phyloP scores from a whole-genome alignment of 345 rosid genomes.

The Pseudoturritis turrita region DNA sequence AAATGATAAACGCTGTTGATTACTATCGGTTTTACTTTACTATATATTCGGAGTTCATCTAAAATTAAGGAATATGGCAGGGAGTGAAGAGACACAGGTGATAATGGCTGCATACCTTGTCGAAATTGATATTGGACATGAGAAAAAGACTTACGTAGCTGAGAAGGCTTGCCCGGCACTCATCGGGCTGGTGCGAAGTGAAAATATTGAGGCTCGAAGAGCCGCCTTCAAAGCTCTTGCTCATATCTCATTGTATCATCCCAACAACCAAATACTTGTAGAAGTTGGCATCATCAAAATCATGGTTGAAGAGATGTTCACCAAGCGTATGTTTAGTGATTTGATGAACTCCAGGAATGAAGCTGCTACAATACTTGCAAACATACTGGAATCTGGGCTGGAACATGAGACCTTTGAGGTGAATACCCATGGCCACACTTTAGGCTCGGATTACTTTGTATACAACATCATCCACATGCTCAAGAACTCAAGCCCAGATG shows the following conservation, averaged over 20 bases:
- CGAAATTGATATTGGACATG: conserved; percentile 57
- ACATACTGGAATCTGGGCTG: conserved; percentile 64
- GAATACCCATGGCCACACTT: conserved; percentile 54
- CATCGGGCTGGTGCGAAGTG: conserved; percentile 54
- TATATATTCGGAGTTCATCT: conserved; percentile 12
- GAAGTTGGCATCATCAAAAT: conserved; percentile 54
- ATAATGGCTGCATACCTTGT: conserved; percentile 71
- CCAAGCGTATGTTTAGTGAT: conserved; percentile 45
- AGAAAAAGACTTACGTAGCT: conserved; percentile 54
- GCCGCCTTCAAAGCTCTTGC: conserved; percentile 70
- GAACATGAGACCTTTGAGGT: conserved; percentile 53
- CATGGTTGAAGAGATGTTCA: conserved; percentile 75
- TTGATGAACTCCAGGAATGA: conserved; percentile 58
- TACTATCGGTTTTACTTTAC: neutral
- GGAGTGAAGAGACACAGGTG: conserved; percentile 58
- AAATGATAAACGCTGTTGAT: conserved; percentile 1
- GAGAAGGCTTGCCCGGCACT: conserved; percentile 67
- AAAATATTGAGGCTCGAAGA: conserved; percentile 44
- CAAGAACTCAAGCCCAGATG: conserved; percentile 62
- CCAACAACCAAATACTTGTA: conserved; percentile 49
- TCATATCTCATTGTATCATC: conserved; percentile 61
- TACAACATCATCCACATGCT: conserved; percentile 65
- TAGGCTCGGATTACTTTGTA: conserved; percentile 67
- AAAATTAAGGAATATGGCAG: conserved; percentile 34
- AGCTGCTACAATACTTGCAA: conserved; percentile 74